Evolutionary conservation across 139 green algal species (phyloP).

Genomic region (Pseudopediastrum boryanum): DNA sequence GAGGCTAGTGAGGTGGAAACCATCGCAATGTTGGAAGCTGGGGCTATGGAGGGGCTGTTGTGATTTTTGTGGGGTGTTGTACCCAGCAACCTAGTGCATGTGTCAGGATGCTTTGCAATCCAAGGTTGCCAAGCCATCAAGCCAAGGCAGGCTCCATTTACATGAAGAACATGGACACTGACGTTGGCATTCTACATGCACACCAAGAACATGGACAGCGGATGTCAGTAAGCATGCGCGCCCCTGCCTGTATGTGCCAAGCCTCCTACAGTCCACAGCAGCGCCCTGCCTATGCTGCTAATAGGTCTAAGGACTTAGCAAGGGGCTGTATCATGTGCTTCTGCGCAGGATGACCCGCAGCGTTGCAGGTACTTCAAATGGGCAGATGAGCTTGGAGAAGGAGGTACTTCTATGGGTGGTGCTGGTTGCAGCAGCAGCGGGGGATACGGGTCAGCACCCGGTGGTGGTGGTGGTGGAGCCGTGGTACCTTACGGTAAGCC

Average conservation of each 20-base stretch:
- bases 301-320: not conserved
- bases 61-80: too few relatives aligned
- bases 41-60: not conserved
- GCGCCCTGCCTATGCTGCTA: not conserved
- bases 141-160: too few relatives aligned
- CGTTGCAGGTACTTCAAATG: constrained; percentile 3
- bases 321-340: not conserved
- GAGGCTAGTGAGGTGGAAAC: not conserved
- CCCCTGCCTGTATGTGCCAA: not conserved
- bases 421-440: not conserved
- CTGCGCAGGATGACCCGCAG: not conserved
- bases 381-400: not conserved
- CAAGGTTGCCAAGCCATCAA: too few relatives aligned
- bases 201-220: not conserved
- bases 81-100: too few relatives aligned
- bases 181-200: not conserved
- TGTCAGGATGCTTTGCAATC: too few relatives aligned
- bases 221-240: not conserved
- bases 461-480: not conserved
- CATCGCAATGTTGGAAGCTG: not conserved
- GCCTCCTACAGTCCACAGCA: not conserved
- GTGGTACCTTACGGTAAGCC: too few relatives aligned
- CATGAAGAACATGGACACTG: not conserved
- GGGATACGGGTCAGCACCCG: not conserved
- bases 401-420: not conserved